Evolutionary conservation across 2,329 filamentous ascomycete species (phyloP).

Genomic region (Claviceps arundinis): DNA sequence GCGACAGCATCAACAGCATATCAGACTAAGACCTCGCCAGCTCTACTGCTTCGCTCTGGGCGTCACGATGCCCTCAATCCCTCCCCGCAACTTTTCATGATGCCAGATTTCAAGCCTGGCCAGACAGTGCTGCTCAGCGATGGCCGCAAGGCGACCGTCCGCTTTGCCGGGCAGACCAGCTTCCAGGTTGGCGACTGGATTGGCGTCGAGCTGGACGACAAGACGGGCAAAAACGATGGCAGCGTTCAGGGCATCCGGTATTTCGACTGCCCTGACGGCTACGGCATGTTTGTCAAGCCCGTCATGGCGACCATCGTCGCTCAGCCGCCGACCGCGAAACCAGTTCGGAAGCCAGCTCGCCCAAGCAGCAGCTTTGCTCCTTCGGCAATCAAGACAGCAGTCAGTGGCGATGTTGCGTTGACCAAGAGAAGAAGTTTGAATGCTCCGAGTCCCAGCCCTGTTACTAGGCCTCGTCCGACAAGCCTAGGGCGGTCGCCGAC

Average conservation of each 20-base stretch:
- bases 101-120: constrained; percentile 49
- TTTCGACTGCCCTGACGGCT: constrained; percentile 67
- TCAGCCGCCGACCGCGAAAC: constrained; percentile 28
- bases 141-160: constrained; percentile 62
- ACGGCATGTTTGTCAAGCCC: constrained; percentile 75
- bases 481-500: constrained; percentile 56
- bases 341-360: constrained; percentile 26
- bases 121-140: constrained; percentile 70
- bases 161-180: constrained; percentile 65
- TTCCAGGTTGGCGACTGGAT: constrained; percentile 81
- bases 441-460: constrained; percentile 60
- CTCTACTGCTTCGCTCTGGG: not conserved
- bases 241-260: constrained; percentile 78
- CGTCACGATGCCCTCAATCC: constrained; percentile 20
- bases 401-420: constrained; percentile 35
- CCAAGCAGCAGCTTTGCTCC: constrained; percentile 40
- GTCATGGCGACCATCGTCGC: constrained; percentile 49
- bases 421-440: constrained; percentile 56
- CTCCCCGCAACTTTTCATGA: constrained; percentile 21
- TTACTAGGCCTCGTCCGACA: constrained; percentile 41
- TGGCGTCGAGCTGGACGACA: constrained; percentile 73
- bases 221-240: constrained; percentile 86
- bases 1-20: not conserved
- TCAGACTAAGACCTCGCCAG: not conserved
- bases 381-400: constrained; percentile 25